A percentile compares a stretch with the other conserved stretches of the same genome.
phyloP scores from a whole-genome alignment of 176 grass and related monocot species.

The Oryza meyeriana region DNA sequence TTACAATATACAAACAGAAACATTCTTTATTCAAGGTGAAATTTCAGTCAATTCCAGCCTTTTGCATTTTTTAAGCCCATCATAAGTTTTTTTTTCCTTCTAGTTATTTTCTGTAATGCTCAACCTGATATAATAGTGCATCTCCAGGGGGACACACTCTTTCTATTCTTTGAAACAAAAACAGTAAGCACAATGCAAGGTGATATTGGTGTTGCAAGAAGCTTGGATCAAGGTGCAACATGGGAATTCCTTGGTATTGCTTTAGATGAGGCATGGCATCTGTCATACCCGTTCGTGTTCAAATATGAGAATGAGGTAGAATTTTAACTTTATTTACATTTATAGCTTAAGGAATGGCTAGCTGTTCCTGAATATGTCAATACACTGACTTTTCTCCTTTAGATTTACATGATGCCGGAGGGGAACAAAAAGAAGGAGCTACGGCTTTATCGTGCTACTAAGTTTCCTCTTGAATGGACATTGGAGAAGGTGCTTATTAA shows the following conservation, averaged over 20 bases:
- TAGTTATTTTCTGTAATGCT: background rate
- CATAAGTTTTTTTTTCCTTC: background rate
- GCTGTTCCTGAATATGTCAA: constrained; percentile 9
- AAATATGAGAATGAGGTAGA: constrained; percentile 87
- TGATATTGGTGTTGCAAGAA: constrained; percentile 95
- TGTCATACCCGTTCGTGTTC: constrained; percentile 98
- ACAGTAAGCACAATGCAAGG: constrained; percentile 67
- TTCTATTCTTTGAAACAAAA: constrained; percentile 97
- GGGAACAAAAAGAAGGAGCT: constrained; percentile 90
- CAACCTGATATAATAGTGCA: constrained; percentile 19
- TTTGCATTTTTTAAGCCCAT: constrained; percentile 3
- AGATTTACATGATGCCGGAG: constrained; percentile 99
- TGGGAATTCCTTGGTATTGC: constrained; percentile 98
- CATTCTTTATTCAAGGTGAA: background rate
- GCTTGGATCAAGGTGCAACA: constrained; percentile 77
- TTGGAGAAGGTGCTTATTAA: constrained; percentile 86
- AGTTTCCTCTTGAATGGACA: constrained; percentile 94
- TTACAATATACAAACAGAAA: background rate
- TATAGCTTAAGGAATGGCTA: background rate
- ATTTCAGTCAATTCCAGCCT: background rate
- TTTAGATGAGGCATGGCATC: constrained; percentile 85
- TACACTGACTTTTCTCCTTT: constrained; percentile 13
- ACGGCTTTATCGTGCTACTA: constrained; percentile 84
- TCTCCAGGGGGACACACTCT: constrained; percentile 62
- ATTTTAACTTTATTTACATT: background rate